Percentiles rank a stretch among this genome's conserved stretches.
Evolutionary conservation across 805 yeast genomes (phyloP).

Genomic region (Nakazawaea molendinolei): DNA sequence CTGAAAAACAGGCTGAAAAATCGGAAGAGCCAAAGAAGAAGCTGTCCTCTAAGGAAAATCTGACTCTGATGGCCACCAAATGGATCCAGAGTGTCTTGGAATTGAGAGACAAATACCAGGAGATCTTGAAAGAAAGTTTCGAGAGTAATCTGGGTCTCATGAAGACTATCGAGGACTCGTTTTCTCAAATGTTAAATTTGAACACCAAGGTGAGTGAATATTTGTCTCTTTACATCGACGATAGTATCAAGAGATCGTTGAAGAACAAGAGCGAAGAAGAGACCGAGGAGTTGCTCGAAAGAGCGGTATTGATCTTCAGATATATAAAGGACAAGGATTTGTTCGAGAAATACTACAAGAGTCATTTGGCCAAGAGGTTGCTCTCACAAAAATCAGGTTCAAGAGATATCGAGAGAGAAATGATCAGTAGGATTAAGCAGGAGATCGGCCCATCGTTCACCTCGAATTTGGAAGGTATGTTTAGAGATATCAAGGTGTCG

Average conservation of each 20-base stretch:
- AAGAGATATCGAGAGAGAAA: constrained; percentile 59
- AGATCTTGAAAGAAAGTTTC: constrained; percentile 42
- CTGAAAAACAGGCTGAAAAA: constrained; percentile 10
- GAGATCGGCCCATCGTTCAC: constrained; percentile 80
- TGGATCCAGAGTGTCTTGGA: constrained; percentile 61
- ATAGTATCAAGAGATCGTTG: constrained; percentile 43
- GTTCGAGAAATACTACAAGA: constrained; percentile 79
- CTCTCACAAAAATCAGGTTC: constrained; percentile 38
- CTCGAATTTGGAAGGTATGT: constrained; percentile 79
- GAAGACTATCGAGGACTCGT: constrained; percentile 52
- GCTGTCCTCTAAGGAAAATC: constrained; percentile 24
- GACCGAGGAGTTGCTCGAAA: constrained; percentile 39
- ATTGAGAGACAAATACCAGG: constrained; percentile 44
- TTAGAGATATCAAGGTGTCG: constrained; percentile 65
- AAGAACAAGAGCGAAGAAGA: constrained; percentile 40
- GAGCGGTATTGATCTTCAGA: constrained; percentile 56
- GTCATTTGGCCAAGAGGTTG: constrained; percentile 78
- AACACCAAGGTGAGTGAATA: constrained; percentile 44
- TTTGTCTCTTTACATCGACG: constrained; percentile 52
- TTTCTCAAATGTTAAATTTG: constrained; percentile 53
- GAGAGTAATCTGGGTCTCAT: constrained; percentile 41
- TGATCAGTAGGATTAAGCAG: constrained; percentile 61
- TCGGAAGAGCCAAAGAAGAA: constrained; percentile 14
- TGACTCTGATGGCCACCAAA: constrained; percentile 49
- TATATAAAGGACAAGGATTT: constrained; percentile 77